Evolutionary conservation across 2,329 filamentous ascomycete species (phyloP), one percentile per base, ranked within the genome.

Genomic region (Venturia nashicola): DNA sequence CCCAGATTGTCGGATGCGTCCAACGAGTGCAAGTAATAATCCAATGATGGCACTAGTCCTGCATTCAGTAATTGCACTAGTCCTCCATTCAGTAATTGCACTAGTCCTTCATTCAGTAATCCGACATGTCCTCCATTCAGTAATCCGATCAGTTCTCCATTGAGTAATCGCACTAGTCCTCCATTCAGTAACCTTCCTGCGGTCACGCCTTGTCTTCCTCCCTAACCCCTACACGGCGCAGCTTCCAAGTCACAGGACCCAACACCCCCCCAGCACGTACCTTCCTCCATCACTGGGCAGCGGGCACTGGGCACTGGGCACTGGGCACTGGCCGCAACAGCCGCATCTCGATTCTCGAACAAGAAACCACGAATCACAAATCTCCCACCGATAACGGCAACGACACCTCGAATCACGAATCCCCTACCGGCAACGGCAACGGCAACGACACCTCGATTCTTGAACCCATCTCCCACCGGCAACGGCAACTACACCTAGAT

Each of bases 401-500:
- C 51, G 39, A 57, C 51, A 57, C 32, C 51, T 57, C 51, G 12
- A 36, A 57, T n/a, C n/a, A n/a, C n/a, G n/a, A n/a, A n/a, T 34
- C 51, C 8, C 51, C 51, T 27, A 57, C 51, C 51, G 27, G n/a
- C n/a, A n/a, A n/a, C n/a, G n/a, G n/a, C n/a, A n/a, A n/a, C n/a
- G n/a, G n/a, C n/a, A n/a, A n/a, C n/a, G n/a, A 34, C 51, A 39
- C 36, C n/a, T n/a, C n/a, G n/a, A n/a, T n/a, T n/a, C 51, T 36
- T 20, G 9, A 57, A 7, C 51, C 5, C 27, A 57, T n/a, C n/a
- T n/a, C n/a, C n/a, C n/a, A n/a, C n/a, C n/a, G 27, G 18, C 51
- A 36, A n/a, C 51, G 51, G 51, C 32, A 57, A 57, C 51, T 57
- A 57, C 51, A 57, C 32, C 51, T 57, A 57, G 51, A 57, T 57